Conservation (phyloP, 495 filamentous ascomycete genomes). For the Penicillium steckii region DNA sequence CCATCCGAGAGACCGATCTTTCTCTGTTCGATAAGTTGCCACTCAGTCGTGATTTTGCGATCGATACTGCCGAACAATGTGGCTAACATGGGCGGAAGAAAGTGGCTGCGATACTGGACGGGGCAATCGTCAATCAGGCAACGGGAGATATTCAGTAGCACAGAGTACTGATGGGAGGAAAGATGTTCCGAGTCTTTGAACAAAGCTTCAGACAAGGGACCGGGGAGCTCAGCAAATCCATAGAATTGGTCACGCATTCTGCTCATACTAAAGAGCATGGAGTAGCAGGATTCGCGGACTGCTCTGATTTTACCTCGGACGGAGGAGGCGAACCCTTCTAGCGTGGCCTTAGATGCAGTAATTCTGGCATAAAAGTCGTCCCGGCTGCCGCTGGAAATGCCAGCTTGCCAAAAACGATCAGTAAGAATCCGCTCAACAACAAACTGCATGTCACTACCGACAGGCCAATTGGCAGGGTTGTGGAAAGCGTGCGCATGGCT, state of each 20-base stretch:
- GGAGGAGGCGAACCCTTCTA: constrained; percentile 92
- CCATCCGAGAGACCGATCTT: constrained; percentile 63
- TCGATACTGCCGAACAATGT: constrained; percentile 85
- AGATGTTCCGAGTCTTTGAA: constrained; percentile 81
- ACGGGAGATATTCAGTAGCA: constrained; percentile 80
- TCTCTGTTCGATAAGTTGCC: constrained; percentile 66
- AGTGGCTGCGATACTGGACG: constrained; percentile 68
- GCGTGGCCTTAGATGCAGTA: constrained; percentile 77
- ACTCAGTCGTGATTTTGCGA: constrained; percentile 79
- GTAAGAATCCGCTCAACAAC: constrained; percentile 83
- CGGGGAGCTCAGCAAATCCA: constrained; percentile 78
- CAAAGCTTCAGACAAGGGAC: constrained; percentile 77
- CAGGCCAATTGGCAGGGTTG: constrained; percentile 78
- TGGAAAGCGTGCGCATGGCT: constrained; percentile 94
- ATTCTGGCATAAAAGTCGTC: constrained; percentile 96
- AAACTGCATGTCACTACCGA: constrained; percentile 74
- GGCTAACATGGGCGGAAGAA: constrained; percentile 81
- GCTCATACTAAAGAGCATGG: constrained; percentile 91
- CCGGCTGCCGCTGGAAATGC: constrained; percentile 90
- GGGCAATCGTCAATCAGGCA: constrained; percentile 91
- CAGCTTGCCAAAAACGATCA: constrained; percentile 98
- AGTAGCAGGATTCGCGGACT: constrained; percentile 89
- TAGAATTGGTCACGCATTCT: constrained; percentile 86
- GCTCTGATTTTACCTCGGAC: constrained; percentile 84
- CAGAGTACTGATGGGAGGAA: constrained; percentile 89